Evolutionary conservation across 2,329 filamentous ascomycete species (phyloP).

Genomic region (Zymoseptoria tritici): DNA sequence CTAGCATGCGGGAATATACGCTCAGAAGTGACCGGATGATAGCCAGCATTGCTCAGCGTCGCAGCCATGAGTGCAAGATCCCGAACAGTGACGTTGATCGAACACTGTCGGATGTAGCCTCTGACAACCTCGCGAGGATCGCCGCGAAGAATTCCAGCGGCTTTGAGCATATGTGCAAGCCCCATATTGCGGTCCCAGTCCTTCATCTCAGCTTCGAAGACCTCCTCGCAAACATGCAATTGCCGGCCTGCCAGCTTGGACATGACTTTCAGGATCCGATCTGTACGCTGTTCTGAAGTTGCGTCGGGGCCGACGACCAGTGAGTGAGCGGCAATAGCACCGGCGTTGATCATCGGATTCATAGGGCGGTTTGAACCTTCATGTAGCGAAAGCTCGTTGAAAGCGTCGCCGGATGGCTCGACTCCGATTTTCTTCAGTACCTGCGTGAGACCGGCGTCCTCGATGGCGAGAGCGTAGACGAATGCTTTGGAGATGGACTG

Average conservation of each 20-base stretch:
- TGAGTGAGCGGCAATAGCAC: constrained; percentile 20
- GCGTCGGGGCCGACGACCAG: constrained; percentile 19
- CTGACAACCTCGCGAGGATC: constrained; percentile 32
- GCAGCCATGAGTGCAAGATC: constrained; percentile 37
- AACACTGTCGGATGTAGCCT: constrained; percentile 37
- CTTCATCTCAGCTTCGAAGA: constrained; percentile 34
- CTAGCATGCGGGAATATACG: constrained; percentile 31
- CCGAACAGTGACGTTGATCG: constrained; percentile 37
- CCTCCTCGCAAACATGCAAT: constrained; percentile 33
- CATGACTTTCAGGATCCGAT: constrained; percentile 31
- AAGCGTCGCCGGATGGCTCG: constrained; percentile 35
- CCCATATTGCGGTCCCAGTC: constrained; percentile 25
- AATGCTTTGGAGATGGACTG: constrained; percentile 39
- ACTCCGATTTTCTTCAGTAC: constrained; percentile 37
- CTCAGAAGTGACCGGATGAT: constrained; percentile 31
- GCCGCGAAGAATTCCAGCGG: constrained; percentile 33
- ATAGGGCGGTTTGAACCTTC: constrained; percentile 17
- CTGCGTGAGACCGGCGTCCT: constrained; percentile 30
- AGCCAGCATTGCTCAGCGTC: constrained; percentile 33
- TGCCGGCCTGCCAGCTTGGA: constrained; percentile 33
- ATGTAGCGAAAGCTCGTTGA: constrained; percentile 27
- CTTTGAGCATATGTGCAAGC: constrained; percentile 37
- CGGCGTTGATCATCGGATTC: constrained; percentile 22
- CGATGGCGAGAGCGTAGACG: constrained; percentile 36
- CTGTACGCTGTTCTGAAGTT: constrained; percentile 31